Evolutionary conservation across 1,284 basidiomycete genomes (phyloP).

Genomic region (Trichosporon ovoides): DNA sequence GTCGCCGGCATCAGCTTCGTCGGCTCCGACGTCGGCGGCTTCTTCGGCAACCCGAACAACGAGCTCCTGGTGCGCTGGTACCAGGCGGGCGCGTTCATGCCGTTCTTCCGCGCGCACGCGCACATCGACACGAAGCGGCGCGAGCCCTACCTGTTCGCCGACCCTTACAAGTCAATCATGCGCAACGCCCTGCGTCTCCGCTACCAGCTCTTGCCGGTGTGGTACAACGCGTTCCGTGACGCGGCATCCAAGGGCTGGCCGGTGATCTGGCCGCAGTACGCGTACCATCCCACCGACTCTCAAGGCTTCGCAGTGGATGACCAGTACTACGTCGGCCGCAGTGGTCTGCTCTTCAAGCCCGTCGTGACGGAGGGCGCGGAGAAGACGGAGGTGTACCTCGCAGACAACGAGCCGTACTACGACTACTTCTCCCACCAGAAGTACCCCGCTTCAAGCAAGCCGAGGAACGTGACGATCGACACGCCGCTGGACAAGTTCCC

Average conservation of each 20-base stretch:
- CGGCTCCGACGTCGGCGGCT: conserved; percentile 95
- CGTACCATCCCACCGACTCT: conserved; percentile 82
- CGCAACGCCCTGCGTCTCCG: conserved; percentile 74
- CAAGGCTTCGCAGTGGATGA: conserved; percentile 83
- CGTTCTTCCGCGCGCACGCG: conserved; percentile 98
- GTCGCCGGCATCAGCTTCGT: conserved; percentile 89
- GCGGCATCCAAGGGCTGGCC: conserved; percentile 73
- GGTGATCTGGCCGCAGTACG: conserved; percentile 85
- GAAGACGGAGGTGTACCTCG: conserved; percentile 72
- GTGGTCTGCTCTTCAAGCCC: conserved; percentile 87
- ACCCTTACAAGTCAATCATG: conserved; percentile 78
- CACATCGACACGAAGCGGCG: conserved; percentile 97
- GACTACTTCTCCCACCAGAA: conserved; percentile 74
- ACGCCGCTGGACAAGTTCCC: conserved; percentile 77
- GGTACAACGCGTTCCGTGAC: conserved; percentile 95
- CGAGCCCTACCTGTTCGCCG: conserved; percentile 87
- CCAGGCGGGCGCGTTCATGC: conserved; percentile 87
- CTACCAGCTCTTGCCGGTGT: conserved; percentile 82
- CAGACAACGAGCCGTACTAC: conserved; percentile 89
- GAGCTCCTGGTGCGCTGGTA: conserved; percentile 98
- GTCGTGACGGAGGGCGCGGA: conserved; percentile 70
- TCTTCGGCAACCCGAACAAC: conserved; percentile 91
- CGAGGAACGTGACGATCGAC: conserved; percentile 63
- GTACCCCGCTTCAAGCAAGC: conserved; percentile 61
- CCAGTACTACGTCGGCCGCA: conserved; percentile 86